Base-by-base conservation (phyloP, 225 moss, liverwort and hornwort genomes). In the Neckera pumila region DNA sequence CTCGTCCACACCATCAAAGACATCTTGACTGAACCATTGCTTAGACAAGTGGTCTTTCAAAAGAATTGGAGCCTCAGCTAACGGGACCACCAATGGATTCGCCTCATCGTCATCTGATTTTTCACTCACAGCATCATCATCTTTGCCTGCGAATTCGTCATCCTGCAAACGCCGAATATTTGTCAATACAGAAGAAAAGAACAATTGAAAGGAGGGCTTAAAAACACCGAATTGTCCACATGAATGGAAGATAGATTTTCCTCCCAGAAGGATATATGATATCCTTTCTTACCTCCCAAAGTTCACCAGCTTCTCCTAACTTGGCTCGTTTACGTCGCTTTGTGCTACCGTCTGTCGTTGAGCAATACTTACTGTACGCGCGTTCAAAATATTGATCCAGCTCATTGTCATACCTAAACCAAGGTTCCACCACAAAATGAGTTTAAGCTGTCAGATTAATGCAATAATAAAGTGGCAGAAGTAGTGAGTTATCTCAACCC, bases 1-100 rank as follows among this genome's bases (percentile, higher is more conserved):
- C 14, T 91, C 94, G 60, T 93, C 93, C 42, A 94, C 92, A 60
- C 95, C 96, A 56, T 95, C 90, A 83, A 99, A 99, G n/a, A 99
- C 93, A 80, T 97, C 98, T 92, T 99, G 98, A 92, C 94, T 96
- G 80, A 99, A 99, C 98, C 98, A 99, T 82, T 95, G 94, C 89
- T 94, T 93, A 33, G 96, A 91, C 66, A 99, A 57, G 85, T 96
- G 91, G 36, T 95, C 96, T 88, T 88, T 96, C 26, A 93, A 88
- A 56, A 88, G 89, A 80, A 90, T 93, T n/a, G 88, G 84, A 63
- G 93, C 92, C 77, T 95, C 93, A 23, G 84, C 85, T 77, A 99
- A 92, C 62, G 94, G 94, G 64, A 99, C 93, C 81, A 99, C 93
- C 86, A 99, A 90, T 72, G 97, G 98, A 85, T 99, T 99, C 58